Evolutionary conservation across 1,139 yeast species (phyloP).

Genomic region (Candida sp.): DNA sequence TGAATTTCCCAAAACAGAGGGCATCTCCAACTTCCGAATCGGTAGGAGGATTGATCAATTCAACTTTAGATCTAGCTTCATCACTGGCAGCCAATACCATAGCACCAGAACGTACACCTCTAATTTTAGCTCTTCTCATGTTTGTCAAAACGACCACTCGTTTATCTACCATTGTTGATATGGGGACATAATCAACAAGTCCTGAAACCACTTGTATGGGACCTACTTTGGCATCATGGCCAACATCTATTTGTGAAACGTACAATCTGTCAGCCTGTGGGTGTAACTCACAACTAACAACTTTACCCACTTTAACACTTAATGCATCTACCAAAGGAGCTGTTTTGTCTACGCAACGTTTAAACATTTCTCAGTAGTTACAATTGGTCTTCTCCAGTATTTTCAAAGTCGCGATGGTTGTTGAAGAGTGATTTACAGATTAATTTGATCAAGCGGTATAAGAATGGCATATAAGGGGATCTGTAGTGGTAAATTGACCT

Average conservation of each 20-base stretch:
- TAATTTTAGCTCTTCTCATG: slow-evolving; percentile 88
- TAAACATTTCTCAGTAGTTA: neutral
- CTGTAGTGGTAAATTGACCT: no score
- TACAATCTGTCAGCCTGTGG: slow-evolving; percentile 53
- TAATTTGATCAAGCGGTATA: no score
- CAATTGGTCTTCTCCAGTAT: no score
- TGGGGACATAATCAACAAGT: slow-evolving; percentile 69
- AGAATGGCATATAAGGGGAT: no score
- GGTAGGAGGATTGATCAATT: slow-evolving; percentile 35
- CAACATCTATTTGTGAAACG: slow-evolving; percentile 44
- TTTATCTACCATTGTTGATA: slow-evolving; percentile 82
- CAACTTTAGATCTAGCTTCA: slow-evolving; percentile 17
- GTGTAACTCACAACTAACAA: slow-evolving; percentile 39
- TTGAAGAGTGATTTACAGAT: no score
- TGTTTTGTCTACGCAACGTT: neutral
- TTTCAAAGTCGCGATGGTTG: neutral
- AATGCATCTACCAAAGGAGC: slow-evolving; percentile 14
- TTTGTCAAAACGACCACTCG: slow-evolving; percentile 82
- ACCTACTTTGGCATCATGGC: slow-evolving; percentile 2
- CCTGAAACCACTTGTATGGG: slow-evolving; percentile 54
- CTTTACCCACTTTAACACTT: slow-evolving; percentile 42
- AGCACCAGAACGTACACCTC: slow-evolving; percentile 59
- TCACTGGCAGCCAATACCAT: slow-evolving; percentile 54
- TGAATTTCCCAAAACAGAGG: slow-evolving; percentile 22
- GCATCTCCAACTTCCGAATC: slow-evolving; percentile 24